phyloP scores from a whole-genome alignment of 148 eudicot genomes.

The Euryodendron excelsum region DNA sequence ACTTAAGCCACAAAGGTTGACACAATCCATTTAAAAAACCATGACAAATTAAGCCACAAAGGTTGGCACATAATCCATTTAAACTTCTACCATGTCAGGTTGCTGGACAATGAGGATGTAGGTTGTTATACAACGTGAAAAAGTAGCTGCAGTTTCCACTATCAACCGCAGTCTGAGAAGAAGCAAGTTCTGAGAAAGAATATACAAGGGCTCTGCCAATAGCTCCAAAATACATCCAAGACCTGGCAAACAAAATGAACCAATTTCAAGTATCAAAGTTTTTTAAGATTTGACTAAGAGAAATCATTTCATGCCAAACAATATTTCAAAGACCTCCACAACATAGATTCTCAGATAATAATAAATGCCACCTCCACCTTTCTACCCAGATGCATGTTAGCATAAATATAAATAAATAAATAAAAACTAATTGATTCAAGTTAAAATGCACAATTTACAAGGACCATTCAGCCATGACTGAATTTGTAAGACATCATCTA shows the following conservation, averaged over 20 bases:
- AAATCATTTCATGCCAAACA: background rate
- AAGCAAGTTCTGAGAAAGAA: constrained; percentile 84
- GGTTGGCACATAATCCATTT: background rate
- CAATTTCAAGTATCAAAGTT: constrained; percentile 1
- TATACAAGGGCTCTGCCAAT: constrained; percentile 87
- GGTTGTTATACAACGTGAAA: constrained; percentile 71
- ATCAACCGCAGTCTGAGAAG: constrained; percentile 82
- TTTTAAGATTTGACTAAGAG: background rate
- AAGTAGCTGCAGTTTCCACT: constrained; percentile 83
- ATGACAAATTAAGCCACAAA: background rate
- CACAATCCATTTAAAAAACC: background rate
- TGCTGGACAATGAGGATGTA: constrained; percentile 63
- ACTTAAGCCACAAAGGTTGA: background rate
- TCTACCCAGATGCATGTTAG: background rate
- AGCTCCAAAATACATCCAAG: constrained; percentile 91
- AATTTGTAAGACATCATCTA: background rate
- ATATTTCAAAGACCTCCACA: background rate
- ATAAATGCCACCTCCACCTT: background rate
- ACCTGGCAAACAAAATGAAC: constrained; percentile 44
- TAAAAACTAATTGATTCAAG: background rate
- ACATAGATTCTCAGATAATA: background rate
- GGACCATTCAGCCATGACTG: background rate
- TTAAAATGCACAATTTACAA: constrained; percentile 1
- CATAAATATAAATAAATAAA: background rate
- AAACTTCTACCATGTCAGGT: constrained; percentile 51